These are phyloP conservation scores for Dryas integrifolia DNA, from an alignment of 331 rosid genomes.

Conservation along the genomic window DNA sequence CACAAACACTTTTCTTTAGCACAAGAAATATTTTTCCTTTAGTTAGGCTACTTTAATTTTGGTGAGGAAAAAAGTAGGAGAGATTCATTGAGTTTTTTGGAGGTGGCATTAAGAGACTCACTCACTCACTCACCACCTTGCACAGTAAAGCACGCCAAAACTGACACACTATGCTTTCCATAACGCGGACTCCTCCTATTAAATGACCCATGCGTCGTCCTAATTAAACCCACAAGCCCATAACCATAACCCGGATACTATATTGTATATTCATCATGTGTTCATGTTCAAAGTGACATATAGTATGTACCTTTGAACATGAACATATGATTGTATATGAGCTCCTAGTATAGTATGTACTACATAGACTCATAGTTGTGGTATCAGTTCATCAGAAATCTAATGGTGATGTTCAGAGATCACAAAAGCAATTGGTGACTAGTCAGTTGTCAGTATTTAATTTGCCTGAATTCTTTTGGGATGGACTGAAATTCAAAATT, in stretches of 20 bases:
- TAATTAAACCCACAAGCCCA: conserved; percentile 8
- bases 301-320: too few relatives aligned
- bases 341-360: too few relatives aligned
- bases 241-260: conserved; percentile 10
- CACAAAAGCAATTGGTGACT: too few relatives aligned
- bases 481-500: too few relatives aligned
- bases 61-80: conserved; percentile 8
- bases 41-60: conserved; percentile 9
- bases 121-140: conserved; percentile 33
- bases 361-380: too few relatives aligned
- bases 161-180: conserved; percentile 60
- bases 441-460: too few relatives aligned
- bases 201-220: conserved; percentile 25
- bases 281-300: not conserved
- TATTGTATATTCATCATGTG: not conserved
- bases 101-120: conserved; percentile 20
- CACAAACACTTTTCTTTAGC: not conserved
- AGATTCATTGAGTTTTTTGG: conserved; percentile 38
- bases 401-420: too few relatives aligned
- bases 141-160: conserved; percentile 68
- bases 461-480: too few relatives aligned
- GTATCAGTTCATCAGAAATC: too few relatives aligned
- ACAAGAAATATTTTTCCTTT: not conserved
- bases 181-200: conserved; percentile 34
- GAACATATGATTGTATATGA: too few relatives aligned